Conservation (phyloP, 176 grass and related monocot genomes). For the Phoenix roebelenii region DNA sequence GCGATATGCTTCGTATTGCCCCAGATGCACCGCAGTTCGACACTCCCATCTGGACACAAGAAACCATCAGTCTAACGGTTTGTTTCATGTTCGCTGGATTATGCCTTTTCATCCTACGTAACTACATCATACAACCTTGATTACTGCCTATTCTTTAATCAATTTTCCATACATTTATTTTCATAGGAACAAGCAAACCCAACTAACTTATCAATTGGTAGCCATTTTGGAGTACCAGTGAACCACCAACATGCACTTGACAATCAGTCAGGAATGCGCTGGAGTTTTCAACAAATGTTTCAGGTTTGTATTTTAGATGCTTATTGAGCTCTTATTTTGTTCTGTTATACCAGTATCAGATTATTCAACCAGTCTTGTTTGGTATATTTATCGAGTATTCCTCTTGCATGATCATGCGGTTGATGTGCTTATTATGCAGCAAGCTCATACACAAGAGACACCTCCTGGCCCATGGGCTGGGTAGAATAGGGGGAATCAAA, state of each 20-base stretch:
- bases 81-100: neutral
- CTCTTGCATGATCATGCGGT: neutral
- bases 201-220: conserved; percentile 5
- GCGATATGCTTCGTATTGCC: conserved; percentile 1
- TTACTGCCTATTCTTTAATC: too few relatives aligned
- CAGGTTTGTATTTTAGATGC: neutral
- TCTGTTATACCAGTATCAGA: too few relatives aligned
- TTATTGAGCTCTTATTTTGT: neutral
- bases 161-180: neutral
- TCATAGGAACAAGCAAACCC: conserved; percentile 7
- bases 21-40: conserved; percentile 2
- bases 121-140: too few relatives aligned
- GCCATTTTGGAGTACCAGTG: conserved; percentile 3
- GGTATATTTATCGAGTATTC: neutral
- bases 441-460: neutral
- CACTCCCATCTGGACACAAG: conserved; percentile 3
- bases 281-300: conserved; percentile 10
- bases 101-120: neutral
- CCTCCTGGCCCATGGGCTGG: conserved; percentile 9
- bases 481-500: neutral
- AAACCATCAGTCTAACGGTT: conserved; percentile 1
- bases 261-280: conserved; percentile 3
- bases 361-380: too few relatives aligned
- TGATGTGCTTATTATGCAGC: conserved; percentile 6
- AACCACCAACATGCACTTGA: conserved; percentile 6